These are phyloP conservation scores for Rubroboletus pulcherrimus DNA, from an alignment of 768 basidiomycete species.

Conservation along the genomic window DNA sequence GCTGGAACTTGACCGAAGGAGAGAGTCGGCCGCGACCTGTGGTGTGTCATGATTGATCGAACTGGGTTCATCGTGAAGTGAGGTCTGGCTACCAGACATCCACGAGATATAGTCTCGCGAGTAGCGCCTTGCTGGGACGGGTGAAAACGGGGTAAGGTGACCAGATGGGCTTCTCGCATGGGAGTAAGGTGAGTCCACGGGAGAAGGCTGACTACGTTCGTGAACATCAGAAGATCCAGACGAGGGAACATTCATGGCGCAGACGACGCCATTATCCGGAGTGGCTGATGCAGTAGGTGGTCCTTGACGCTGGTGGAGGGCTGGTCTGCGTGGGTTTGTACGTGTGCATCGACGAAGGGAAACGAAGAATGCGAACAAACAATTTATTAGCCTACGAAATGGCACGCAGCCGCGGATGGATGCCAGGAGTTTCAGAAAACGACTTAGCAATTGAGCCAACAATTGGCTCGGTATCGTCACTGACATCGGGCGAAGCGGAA, in stretches of 20 bases:
- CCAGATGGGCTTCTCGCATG: slow-evolving; percentile 16
- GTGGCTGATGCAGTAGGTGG: not conserved
- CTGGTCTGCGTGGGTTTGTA: not conserved
- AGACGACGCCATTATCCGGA: slow-evolving; percentile 2
- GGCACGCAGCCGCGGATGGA: not conserved
- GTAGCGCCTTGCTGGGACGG: slow-evolving; percentile 6
- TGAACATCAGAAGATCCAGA: not conserved
- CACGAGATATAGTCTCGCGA: slow-evolving; percentile 6
- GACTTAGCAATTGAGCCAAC: not conserved
- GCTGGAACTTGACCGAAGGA: not conserved
- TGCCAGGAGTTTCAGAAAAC: slow-evolving; percentile 1
- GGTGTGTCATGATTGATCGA: not conserved
- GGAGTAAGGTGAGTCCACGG: slow-evolving; percentile 11
- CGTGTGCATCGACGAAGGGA: slow-evolving; percentile 2
- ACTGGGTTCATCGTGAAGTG: slow-evolving; percentile 18
- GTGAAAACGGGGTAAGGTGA: slow-evolving; percentile 19
- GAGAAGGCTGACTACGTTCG: slow-evolving; percentile 7
- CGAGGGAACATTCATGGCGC: slow-evolving; percentile 15
- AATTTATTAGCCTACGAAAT: not conserved
- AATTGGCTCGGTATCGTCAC: not conserved
- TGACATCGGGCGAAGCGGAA: not conserved
- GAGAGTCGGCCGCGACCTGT: not conserved
- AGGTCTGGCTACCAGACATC: slow-evolving; percentile 8
- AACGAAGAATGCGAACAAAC: not conserved
- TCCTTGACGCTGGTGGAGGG: not conserved